These are phyloP conservation scores for Aspergillus sp. DNA, from an alignment of 2,329 filamentous ascomycete species.

Conservation along the genomic window DNA sequence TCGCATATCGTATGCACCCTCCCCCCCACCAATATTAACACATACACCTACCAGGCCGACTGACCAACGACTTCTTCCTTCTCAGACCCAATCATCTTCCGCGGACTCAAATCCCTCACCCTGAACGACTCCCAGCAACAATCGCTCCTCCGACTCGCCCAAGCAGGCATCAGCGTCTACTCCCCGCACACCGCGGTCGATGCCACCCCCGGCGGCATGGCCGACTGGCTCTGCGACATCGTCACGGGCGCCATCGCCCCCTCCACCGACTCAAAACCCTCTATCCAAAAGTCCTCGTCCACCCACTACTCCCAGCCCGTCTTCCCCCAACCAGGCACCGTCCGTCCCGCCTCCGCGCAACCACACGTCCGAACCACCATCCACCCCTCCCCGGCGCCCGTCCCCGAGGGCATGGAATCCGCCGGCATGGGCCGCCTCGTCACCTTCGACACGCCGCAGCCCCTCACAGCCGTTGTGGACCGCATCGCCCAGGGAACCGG, in stretches of 20 bases:
- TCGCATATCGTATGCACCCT: slow-evolving; percentile 76
- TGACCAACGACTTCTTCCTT: background rate
- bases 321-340: slow-evolving; percentile 33
- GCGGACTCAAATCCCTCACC: slow-evolving; percentile 84
- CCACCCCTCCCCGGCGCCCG: slow-evolving; percentile 44
- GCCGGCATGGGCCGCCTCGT: slow-evolving; percentile 64
- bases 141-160: slow-evolving; percentile 76
- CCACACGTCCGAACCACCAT: slow-evolving; percentile 57
- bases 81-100: slow-evolving; percentile 92
- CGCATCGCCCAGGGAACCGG: slow-evolving; percentile 64
- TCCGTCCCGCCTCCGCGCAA: slow-evolving; percentile 34
- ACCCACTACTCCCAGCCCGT: slow-evolving; percentile 41
- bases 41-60: background rate
- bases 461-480: slow-evolving; percentile 59
- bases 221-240: slow-evolving; percentile 90
- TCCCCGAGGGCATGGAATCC: slow-evolving; percentile 42
- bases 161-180: slow-evolving; percentile 90
- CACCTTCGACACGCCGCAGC: slow-evolving; percentile 53
- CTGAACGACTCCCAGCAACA: slow-evolving; percentile 82
- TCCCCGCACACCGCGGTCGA: slow-evolving; percentile 94
- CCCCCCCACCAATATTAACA: background rate
- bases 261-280: slow-evolving; percentile 1
- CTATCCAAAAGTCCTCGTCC: slow-evolving; percentile 22
- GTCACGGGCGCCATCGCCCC: slow-evolving; percentile 56
- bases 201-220: slow-evolving; percentile 78